Base-by-base conservation (phyloP, 495 filamentous ascomycete species). In the Umbilicaria muhlenbergii region DNA sequence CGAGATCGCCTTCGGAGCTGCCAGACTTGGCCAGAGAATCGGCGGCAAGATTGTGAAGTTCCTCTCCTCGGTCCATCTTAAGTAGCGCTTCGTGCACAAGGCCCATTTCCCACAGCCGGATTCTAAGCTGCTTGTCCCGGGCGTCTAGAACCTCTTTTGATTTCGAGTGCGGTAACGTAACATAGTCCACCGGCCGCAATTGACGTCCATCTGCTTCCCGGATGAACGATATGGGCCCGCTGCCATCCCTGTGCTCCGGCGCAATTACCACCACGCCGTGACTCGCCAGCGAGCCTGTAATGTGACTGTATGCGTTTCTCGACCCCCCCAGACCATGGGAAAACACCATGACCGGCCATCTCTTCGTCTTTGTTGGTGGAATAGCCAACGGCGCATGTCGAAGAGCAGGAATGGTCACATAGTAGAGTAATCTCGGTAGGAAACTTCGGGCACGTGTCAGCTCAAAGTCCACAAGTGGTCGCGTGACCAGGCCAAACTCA, bases 341-440 rank as follows among this genome's bases (percentile, higher is more conserved):
- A 60, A 89, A 87, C 31, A 89, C 65, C 62, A 81, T 73, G 0
- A 83, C 81, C 1, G 83, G 83, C 76, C 83, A 85, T 64, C 73
- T 61, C 39, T 61, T 51, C 2, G 39, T 18, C 4, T 42, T 47
- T 13, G 44, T 43, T 2, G 60, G 50, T 14, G 61, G 42, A 13
- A 45, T 65, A 55, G 56, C 68, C 11, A 73, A 21, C 14, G 55
- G 51, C 3, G 72, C 70, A 51, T 75, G 63, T 36, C 60, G 59
- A 38, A 60, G 54, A 12, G 62, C 71, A 12, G 74, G 75, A 18
- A 80, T 77, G 1, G 75, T 68, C 39, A 78, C 77, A 56, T 77
- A 81, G 57, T 78, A 70, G 5, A 87, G 63, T 16, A 81, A 65
- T 17, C 77, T 67, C 3, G 81, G 78, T 11, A 85, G 53, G 38